Percentiles rank a stretch among this genome's conserved stretches.
phyloP scores from a whole-genome alignment of 176 grass and related monocot species.

The Puccinellia tenuiflora region DNA sequence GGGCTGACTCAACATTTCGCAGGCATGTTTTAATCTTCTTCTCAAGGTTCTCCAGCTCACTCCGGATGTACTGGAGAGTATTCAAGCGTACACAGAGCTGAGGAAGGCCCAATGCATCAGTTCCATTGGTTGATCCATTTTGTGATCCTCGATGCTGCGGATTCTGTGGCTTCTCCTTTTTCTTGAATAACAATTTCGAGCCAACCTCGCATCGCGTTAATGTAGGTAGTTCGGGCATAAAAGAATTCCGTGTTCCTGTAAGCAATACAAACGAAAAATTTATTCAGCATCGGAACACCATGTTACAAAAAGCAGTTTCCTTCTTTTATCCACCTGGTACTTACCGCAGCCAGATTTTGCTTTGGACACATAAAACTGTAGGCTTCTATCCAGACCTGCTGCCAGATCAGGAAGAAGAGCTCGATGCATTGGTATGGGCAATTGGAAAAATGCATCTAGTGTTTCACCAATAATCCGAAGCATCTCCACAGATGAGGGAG shows the following conservation, averaged over 20 bases:
- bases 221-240: conserved; percentile 70
- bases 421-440: conserved; percentile 93
- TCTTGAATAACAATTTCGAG: conserved; percentile 88
- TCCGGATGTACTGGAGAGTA: conserved; percentile 71
- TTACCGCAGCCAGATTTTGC: conserved; percentile 94
- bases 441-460: conserved; percentile 86
- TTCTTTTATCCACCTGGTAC: conserved; percentile 18
- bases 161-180: conserved; percentile 77
- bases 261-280: neutral
- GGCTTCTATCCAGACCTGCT: conserved; percentile 70
- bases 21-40: conserved; percentile 95
- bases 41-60: conserved; percentile 79
- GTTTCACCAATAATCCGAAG: conserved; percentile 89
- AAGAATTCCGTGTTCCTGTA: conserved; percentile 71
- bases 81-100: conserved; percentile 92
- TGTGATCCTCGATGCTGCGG: conserved; percentile 60
- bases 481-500: conserved; percentile 85
- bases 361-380: conserved; percentile 88
- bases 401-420: conserved; percentile 80
- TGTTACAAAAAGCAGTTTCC: conserved; percentile 14
- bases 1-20: conserved; percentile 88
- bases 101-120: conserved; percentile 54
- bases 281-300: conserved; percentile 2
- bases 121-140: conserved; percentile 58
- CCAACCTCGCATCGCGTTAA: conserved; percentile 92